Conservation (phyloP, 352 stramenopile species). For the Globisporangium perplexum region DNA sequence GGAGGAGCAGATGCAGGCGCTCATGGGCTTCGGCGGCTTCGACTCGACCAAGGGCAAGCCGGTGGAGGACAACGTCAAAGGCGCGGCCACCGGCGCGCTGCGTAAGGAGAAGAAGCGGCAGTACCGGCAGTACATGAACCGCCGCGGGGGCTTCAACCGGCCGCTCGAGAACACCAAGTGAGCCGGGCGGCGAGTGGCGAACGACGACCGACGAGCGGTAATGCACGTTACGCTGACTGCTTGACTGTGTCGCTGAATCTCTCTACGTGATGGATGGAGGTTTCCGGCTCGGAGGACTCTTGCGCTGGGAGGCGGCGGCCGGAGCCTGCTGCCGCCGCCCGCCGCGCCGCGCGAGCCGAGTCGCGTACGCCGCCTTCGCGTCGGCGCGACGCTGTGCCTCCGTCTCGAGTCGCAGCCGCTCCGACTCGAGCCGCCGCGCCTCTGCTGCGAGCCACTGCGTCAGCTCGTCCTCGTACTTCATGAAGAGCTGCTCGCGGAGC, state of each 20-base stretch:
- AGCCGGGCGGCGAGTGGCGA: no score
- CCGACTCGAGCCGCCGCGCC: conserved; percentile 34
- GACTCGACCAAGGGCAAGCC: conserved; percentile 90
- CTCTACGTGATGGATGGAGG: no score
- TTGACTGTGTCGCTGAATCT: no score
- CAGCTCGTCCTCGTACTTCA: conserved; percentile 72
- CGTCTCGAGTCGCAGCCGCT: conserved; percentile 31
- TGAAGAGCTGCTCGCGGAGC: conserved; percentile 42
- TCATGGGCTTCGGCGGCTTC: conserved; percentile 90
- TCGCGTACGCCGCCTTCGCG: conserved; percentile 46
- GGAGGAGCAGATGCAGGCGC: conserved; percentile 78
- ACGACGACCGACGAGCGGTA: no score
- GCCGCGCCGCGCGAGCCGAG: conserved; percentile 44
- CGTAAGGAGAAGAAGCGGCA: conserved; percentile 91
- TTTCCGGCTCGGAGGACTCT: not conserved
- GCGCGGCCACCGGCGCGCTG: conserved; percentile 71
- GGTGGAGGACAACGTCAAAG: conserved; percentile 90
- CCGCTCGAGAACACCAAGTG: conserved; percentile 77
- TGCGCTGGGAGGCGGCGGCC: no score
- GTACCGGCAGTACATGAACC: conserved; percentile 98
- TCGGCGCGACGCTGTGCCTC: conserved; percentile 32
- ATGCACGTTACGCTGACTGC: no score
- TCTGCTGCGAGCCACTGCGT: conserved; percentile 53
- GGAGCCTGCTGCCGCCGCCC: conserved; percentile 49
- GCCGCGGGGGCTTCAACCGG: conserved; percentile 93